These are phyloP conservation scores for Metschnikowia anglica DNA, from an alignment of 805 yeast genomes.

Conservation along the genomic window DNA sequence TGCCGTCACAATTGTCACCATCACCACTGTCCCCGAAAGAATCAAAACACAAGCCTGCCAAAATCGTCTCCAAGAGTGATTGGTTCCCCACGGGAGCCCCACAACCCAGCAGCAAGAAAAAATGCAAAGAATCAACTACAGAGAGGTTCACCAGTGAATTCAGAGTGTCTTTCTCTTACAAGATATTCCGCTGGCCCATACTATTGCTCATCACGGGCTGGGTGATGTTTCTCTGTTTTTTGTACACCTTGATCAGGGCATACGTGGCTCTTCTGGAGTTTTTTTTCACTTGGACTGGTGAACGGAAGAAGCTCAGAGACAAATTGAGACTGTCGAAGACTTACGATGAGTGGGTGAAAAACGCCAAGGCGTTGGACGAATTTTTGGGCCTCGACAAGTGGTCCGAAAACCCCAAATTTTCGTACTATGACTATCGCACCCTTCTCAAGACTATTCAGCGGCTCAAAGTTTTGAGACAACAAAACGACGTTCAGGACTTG, in stretches of 20 bases:
- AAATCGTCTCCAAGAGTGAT: conserved; percentile 26
- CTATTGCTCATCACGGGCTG: conserved; percentile 52
- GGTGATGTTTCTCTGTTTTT: conserved; percentile 48
- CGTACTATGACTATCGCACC: conserved; percentile 67
- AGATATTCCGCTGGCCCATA: conserved; percentile 64
- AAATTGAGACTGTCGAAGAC: conserved; percentile 48
- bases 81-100: conserved; percentile 28
- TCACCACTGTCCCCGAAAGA: not conserved
- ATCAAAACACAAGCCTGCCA: conserved; percentile 16
- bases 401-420: conserved; percentile 59
- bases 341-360: conserved; percentile 61
- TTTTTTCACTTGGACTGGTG: conserved; percentile 59
- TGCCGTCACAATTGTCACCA: not conserved
- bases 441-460: conserved; percentile 48
- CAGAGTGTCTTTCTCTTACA: conserved; percentile 34
- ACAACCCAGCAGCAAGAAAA: conserved; percentile 7
- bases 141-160: conserved; percentile 35
- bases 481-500: conserved; percentile 42
- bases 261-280: conserved; percentile 65
- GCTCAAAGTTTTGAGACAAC: conserved; percentile 36
- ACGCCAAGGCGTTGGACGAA: conserved; percentile 58
- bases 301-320: conserved; percentile 48
- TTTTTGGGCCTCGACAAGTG: conserved; percentile 61
- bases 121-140: conserved; percentile 7
- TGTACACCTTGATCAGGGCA: conserved; percentile 54